phyloP scores from a whole-genome alignment of 2,329 filamentous ascomycete genomes.

The Colletotrichum eremochloae region DNA sequence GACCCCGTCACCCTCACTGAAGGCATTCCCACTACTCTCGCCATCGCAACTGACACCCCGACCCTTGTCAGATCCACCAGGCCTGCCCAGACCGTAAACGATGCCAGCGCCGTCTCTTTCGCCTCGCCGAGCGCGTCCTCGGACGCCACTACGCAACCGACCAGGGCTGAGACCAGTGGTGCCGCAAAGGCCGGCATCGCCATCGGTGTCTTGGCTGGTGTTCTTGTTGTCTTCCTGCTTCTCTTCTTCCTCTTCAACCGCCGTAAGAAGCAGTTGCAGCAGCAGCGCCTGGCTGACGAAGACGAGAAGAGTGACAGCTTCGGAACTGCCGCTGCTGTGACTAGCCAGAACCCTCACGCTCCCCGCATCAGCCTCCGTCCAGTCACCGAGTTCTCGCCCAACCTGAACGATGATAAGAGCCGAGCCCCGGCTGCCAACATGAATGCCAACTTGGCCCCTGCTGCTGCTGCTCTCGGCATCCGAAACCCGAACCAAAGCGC shows the following conservation, averaged over 20 bases:
- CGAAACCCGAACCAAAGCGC: slow-evolving; percentile 51
- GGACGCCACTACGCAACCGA: slow-evolving; percentile 34
- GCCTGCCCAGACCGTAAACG: slow-evolving; percentile 45
- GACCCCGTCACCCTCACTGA: slow-evolving; percentile 45
- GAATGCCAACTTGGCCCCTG: slow-evolving; percentile 51
- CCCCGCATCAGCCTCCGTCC: slow-evolving; percentile 89
- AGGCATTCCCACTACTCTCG: slow-evolving; percentile 45
- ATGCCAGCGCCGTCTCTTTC: slow-evolving; percentile 43
- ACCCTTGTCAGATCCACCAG: slow-evolving; percentile 50
- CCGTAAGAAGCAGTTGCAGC: slow-evolving; percentile 76
- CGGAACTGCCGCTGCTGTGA: slow-evolving; percentile 47
- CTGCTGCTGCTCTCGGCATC: slow-evolving; percentile 48
- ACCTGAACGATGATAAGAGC: slow-evolving; percentile 68
- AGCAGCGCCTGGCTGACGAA: slow-evolving; percentile 60
- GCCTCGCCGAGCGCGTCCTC: slow-evolving; percentile 43
- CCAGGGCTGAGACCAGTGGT: slow-evolving; percentile 43
- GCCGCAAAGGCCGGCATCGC: slow-evolving; percentile 82
- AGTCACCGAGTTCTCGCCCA: slow-evolving; percentile 85
- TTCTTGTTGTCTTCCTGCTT: slow-evolving; percentile 76
- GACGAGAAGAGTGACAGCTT: slow-evolving; percentile 74
- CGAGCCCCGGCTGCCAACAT: slow-evolving; percentile 58
- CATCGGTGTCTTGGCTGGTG: slow-evolving; percentile 80
- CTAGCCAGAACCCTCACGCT: slow-evolving; percentile 66
- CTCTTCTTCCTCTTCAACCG: slow-evolving; percentile 79
- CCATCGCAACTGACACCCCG: slow-evolving; percentile 46